These are phyloP conservation scores for Camellia sinensis DNA, from an alignment of 148 eudicot species.

Conservation along the genomic window DNA sequence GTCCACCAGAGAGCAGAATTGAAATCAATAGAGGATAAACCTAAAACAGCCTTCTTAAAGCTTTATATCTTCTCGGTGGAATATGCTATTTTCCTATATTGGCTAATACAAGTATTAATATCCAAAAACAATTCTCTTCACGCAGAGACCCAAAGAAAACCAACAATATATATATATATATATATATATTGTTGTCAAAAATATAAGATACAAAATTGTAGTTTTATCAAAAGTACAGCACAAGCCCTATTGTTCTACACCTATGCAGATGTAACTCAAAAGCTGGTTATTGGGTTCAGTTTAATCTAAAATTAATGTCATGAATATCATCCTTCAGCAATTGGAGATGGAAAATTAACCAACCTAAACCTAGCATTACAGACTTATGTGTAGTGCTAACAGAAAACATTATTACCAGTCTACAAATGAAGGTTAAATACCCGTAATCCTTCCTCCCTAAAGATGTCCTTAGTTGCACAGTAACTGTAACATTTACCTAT, in stretches of 20 bases:
- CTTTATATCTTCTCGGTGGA: no score
- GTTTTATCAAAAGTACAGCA: no score
- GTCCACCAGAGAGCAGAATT: background rate
- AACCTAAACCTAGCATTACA: background rate
- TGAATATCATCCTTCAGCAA: background rate
- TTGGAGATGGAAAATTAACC: background rate
- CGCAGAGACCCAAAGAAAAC: background rate
- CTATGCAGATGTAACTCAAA: no score
- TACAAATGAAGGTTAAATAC: slow-evolving; percentile 34
- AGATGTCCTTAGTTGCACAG: slow-evolving; percentile 89
- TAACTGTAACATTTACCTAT: no score
- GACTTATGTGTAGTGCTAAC: background rate
- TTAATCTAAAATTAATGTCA: background rate
- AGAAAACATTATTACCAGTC: background rate
- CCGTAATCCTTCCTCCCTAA: slow-evolving; percentile 88
- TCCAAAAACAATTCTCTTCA: background rate
- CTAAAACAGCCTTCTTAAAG: background rate
- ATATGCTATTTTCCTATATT: background rate
- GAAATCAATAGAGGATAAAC: background rate
- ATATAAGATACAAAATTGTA: no score
- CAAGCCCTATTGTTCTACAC: no score
- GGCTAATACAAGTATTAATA: background rate
- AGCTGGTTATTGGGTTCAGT: no score
- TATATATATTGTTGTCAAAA: no score
- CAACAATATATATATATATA: no score